Evolutionary conservation across 2,329 filamentous ascomycete species (phyloP).

Genomic region (Penicillium sp.): DNA sequence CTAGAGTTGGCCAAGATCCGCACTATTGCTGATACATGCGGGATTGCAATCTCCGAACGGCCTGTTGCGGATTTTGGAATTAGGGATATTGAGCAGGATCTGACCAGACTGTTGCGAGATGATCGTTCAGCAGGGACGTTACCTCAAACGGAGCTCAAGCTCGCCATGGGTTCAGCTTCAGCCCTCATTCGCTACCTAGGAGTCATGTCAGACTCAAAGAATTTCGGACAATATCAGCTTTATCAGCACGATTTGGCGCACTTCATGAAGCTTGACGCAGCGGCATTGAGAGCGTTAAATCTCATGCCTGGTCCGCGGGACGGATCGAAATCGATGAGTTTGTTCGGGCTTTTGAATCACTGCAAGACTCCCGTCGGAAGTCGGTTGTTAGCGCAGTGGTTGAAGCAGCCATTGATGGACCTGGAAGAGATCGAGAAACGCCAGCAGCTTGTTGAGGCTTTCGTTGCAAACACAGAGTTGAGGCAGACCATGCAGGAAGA

Average conservation of each 20-base stretch:
- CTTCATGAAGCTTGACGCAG: conserved; percentile 97
- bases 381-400: conserved; percentile 88
- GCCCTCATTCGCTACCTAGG: conserved; percentile 94
- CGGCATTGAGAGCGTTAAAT: conserved; percentile 90
- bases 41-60: conserved; percentile 85
- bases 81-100: conserved; percentile 94
- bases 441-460: conserved; percentile 93
- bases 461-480: conserved; percentile 89
- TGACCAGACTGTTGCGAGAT: conserved; percentile 84
- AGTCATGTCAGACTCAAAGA: conserved; percentile 86
- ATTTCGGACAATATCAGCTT: conserved; percentile 95
- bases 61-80: conserved; percentile 77
- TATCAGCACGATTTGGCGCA: conserved; percentile 97
- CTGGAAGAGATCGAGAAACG: conserved; percentile 85
- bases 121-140: conserved; percentile 77
- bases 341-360: conserved; percentile 92
- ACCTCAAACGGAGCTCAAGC: conserved; percentile 88
- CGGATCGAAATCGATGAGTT: conserved; percentile 95
- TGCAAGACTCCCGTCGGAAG: conserved; percentile 97
- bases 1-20: conserved; percentile 84
- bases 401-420: conserved; percentile 97
- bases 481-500: conserved; percentile 97
- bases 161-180: conserved; percentile 94
- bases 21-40: conserved; percentile 89
- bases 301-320: conserved; percentile 95